A percentile compares a stretch with the other conserved stretches of the same genome.
Conservation (phyloP, 1,284 basidiomycete species). For the Gomphus bonarii region DNA sequence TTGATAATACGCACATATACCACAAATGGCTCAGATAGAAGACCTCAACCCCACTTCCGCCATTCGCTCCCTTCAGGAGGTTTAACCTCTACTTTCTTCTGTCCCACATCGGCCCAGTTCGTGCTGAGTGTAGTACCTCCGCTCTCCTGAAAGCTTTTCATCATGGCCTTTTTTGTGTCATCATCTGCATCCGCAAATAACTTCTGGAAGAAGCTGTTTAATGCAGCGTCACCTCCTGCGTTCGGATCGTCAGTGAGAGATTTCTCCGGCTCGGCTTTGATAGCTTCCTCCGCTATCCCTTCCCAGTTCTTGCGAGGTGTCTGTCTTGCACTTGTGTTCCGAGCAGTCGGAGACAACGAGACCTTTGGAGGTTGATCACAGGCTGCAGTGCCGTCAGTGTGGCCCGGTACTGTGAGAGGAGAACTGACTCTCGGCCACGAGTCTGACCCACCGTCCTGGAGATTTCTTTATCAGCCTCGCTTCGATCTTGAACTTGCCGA, state of each 20-base stretch:
- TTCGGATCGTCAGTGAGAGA: slow-evolving; percentile 67
- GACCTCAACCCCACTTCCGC: slow-evolving; percentile 56
- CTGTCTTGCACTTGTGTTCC: slow-evolving; percentile 16
- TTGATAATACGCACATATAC: background rate
- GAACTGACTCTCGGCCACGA: slow-evolving; percentile 52
- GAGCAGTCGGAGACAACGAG: slow-evolving; percentile 17
- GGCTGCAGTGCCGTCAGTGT: background rate
- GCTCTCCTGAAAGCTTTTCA: slow-evolving; percentile 90
- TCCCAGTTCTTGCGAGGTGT: slow-evolving; percentile 68
- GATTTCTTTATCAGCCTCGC: slow-evolving; percentile 48
- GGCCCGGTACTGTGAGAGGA: slow-evolving; percentile 46
- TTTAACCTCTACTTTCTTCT: slow-evolving; percentile 58
- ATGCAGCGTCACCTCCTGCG: slow-evolving; percentile 30
- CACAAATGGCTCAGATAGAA: background rate
- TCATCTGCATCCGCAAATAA: slow-evolving; percentile 82
- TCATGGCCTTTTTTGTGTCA: slow-evolving; percentile 84
- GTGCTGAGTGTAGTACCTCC: slow-evolving; percentile 89
- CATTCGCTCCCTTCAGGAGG: slow-evolving; percentile 76
- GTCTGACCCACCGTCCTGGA: slow-evolving; percentile 60
- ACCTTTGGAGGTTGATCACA: background rate
- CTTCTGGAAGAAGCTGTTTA: slow-evolving; percentile 71
- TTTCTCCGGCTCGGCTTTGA: slow-evolving; percentile 52
- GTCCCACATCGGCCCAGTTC: slow-evolving; percentile 83
- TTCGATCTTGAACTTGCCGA: slow-evolving; percentile 81
- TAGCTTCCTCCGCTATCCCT: slow-evolving; percentile 56